Conservation (phyloP, 2,329 filamentous ascomycete species). For the Mollisiaceae sp. region DNA sequence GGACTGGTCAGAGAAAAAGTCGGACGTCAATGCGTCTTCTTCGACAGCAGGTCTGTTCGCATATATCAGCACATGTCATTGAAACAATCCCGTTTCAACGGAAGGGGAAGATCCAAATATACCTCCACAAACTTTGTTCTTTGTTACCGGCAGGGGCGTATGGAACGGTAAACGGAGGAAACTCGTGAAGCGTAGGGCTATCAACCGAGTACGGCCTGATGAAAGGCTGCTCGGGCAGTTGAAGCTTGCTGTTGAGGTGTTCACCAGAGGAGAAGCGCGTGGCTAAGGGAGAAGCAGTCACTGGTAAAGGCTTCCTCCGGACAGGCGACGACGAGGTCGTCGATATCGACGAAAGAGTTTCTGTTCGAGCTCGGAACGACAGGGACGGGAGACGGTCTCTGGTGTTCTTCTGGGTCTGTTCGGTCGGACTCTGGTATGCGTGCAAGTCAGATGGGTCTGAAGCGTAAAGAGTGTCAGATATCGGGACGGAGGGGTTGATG, state of each 20-base stretch:
- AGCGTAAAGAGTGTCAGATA: constrained; percentile 41
- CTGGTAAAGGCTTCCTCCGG: constrained; percentile 65
- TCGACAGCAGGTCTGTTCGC: constrained; percentile 36
- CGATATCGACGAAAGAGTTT: constrained; percentile 32
- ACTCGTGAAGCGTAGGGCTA: constrained; percentile 67
- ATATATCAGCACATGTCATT: constrained; percentile 27
- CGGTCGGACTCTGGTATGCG: constrained; percentile 18
- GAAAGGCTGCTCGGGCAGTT: constrained; percentile 57
- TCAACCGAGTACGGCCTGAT: constrained; percentile 61
- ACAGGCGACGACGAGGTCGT: constrained; percentile 44
- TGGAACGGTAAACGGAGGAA: constrained; percentile 44
- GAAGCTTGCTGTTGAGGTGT: constrained; percentile 43
- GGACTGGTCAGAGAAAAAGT: constrained; percentile 26
- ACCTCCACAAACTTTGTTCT: constrained; percentile 27
- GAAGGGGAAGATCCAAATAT: constrained; percentile 17
- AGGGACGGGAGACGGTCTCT: constrained; percentile 24
- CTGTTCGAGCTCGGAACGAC: constrained; percentile 35
- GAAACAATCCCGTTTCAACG: constrained; percentile 30
- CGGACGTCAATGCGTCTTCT: constrained; percentile 32
- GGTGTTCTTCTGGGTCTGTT: constrained; percentile 23
- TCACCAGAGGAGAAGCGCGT: constrained; percentile 53
- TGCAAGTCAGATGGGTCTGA: constrained; percentile 36
- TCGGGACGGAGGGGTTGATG: constrained; percentile 32
- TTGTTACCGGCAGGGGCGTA: constrained; percentile 19
- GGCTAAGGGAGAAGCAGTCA: constrained; percentile 57